Conservation (phyloP, 2,329 filamentous ascomycete species). For the Nemania abortiva region DNA sequence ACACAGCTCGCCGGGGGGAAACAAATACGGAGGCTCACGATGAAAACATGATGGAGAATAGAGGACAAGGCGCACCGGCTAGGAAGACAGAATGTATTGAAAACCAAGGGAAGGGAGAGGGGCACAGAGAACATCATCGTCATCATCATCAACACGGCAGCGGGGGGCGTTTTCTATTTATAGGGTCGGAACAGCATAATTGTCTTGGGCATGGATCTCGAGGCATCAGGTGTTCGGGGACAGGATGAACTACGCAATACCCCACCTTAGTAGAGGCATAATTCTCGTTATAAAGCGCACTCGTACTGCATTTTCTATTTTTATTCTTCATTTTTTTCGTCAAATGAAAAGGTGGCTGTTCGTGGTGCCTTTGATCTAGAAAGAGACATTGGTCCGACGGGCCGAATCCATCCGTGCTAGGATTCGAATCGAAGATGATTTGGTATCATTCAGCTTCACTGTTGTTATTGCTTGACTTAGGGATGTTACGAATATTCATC, state of each 20-base stretch:
- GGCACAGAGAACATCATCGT: not conserved
- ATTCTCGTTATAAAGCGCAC: not conserved
- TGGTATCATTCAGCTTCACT: not conserved
- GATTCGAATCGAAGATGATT: not conserved
- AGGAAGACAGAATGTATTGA: constrained; percentile 6
- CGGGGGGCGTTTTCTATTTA: constrained; percentile 3
- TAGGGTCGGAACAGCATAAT: not conserved
- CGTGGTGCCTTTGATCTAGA: not conserved
- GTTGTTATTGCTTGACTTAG: not conserved
- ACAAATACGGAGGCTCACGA: not conserved
- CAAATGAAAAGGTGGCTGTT: not conserved
- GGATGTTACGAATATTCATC: not conserved
- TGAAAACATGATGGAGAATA: not conserved
- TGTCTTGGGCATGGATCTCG: not conserved
- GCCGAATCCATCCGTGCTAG: not conserved
- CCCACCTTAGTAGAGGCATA: not conserved
- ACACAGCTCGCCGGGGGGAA: not conserved
- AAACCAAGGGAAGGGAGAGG: not conserved
- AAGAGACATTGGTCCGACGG: not conserved
- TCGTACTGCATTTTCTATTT: not conserved
- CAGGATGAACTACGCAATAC: constrained; percentile 1
- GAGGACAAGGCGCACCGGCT: not conserved
- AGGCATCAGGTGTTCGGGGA: constrained; percentile 1
- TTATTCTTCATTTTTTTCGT: not conserved
- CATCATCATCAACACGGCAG: not conserved